These are phyloP conservation scores for Mortierella sp. DNA, from an alignment of 371 early-diverging fungal genomes.

Conservation along the genomic window DNA sequence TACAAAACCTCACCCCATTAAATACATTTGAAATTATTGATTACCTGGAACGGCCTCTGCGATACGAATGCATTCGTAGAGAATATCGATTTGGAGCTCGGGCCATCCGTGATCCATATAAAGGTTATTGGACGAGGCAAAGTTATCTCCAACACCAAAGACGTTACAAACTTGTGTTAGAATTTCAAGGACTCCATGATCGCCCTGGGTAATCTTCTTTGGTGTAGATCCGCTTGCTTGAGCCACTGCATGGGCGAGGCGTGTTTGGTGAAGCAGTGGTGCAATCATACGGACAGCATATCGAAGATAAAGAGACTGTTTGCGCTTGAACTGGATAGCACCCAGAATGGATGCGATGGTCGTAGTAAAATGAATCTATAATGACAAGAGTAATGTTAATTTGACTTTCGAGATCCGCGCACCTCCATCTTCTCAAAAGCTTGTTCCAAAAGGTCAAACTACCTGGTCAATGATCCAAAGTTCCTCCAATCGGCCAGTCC, in stretches of 20 bases:
- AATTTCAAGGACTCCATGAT: conserved; percentile 72
- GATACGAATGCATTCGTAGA: conserved; percentile 81
- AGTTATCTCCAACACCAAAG: conserved; percentile 72
- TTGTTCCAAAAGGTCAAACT: conserved; percentile 49
- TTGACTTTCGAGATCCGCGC: no score
- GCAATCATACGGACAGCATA: conserved; percentile 69
- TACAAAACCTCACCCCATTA: not conserved
- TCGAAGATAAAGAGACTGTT: conserved; percentile 80
- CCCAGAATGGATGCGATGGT: conserved; percentile 70
- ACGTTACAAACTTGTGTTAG: conserved; percentile 75
- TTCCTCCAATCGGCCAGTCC: conserved; percentile 51
- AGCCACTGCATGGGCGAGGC: conserved; percentile 37
- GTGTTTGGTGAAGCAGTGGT: conserved; percentile 64
- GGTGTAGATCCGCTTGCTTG: conserved; percentile 28
- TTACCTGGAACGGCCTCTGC: conserved; percentile 77
- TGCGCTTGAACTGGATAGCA: conserved; percentile 71
- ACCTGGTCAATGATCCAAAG: conserved; percentile 56
- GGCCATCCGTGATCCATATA: conserved; percentile 82
- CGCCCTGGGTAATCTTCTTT: conserved; percentile 37
- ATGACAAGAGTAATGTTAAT: not conserved
- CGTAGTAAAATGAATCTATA: conserved; percentile 68
- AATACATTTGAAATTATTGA: not conserved
- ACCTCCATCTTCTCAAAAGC: conserved; percentile 56
- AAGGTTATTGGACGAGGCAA: conserved; percentile 54
- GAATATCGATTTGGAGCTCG: conserved; percentile 75